Percentiles rank a stretch among this genome's conserved stretches.
Evolutionary conservation across 1,139 yeast species (phyloP).

Genomic region (Hyphopichia burtonii): DNA sequence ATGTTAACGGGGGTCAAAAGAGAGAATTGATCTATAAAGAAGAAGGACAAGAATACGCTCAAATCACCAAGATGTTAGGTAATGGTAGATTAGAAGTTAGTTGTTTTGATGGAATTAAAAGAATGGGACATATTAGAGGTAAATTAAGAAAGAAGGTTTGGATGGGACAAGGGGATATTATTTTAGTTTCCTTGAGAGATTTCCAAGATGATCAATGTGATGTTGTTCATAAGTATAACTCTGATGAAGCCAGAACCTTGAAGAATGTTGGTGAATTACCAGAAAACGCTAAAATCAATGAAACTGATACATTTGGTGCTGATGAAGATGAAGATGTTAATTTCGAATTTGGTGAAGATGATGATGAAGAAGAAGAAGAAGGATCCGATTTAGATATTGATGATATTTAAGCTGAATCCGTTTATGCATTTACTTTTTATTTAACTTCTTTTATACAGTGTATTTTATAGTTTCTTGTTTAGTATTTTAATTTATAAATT

Average conservation of each 20-base stretch:
- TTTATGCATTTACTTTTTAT: neutral
- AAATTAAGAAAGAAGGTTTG: slow-evolving; percentile 99
- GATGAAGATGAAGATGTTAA: slow-evolving; percentile 97
- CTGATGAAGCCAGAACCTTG: slow-evolving; percentile 97
- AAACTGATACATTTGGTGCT: slow-evolving; percentile 95
- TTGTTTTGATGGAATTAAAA: slow-evolving; percentile 90
- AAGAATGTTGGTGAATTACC: slow-evolving; percentile 97
- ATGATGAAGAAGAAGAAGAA: slow-evolving; percentile 72
- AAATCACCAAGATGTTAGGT: slow-evolving; percentile 97
- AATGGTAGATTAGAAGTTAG: slow-evolving; percentile 94
- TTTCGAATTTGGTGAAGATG: slow-evolving; percentile 97
- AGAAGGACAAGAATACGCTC: slow-evolving; percentile 98
- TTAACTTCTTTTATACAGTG: slow-evolving; percentile 2
- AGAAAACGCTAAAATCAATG: slow-evolving; percentile 94
- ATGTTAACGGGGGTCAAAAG: slow-evolving; percentile 85
- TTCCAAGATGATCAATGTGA: slow-evolving; percentile 99
- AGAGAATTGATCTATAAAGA: slow-evolving; percentile 91
- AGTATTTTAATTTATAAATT: neutral
- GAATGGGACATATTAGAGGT: slow-evolving; percentile 98
- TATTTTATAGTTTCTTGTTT: slow-evolving; percentile 4
- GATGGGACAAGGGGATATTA: slow-evolving; percentile 99
- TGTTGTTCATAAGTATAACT: slow-evolving; percentile 92
- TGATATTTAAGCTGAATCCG: slow-evolving; percentile 2
- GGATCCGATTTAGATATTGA: slow-evolving; percentile 14
- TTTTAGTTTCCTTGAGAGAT: slow-evolving; percentile 92